Evolutionary conservation across 345 rosid species (phyloP).

Genomic region (Acer negundo): DNA sequence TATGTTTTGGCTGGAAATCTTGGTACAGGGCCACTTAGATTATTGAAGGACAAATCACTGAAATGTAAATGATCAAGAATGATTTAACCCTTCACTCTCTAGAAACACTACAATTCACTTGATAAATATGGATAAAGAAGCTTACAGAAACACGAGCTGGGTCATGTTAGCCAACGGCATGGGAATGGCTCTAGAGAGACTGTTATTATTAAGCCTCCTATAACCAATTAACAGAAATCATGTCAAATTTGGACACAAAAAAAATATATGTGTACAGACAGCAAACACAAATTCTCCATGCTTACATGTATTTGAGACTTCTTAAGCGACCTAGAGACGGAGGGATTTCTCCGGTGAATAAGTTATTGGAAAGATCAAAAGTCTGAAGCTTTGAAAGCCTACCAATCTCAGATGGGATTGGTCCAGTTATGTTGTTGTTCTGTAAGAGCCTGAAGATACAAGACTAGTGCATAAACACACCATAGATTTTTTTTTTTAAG

Average conservation of each 20-base stretch:
- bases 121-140: neutral
- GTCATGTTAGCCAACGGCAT: slow-evolving; percentile 76
- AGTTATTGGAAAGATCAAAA: slow-evolving; percentile 86
- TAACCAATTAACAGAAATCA: slow-evolving; percentile 9
- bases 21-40: slow-evolving; percentile 85
- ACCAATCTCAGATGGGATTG: slow-evolving; percentile 72
- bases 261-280: neutral
- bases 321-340: slow-evolving; percentile 58
- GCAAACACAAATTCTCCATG: slow-evolving; percentile 4
- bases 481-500: neutral
- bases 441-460: slow-evolving; percentile 59
- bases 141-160: slow-evolving; percentile 90
- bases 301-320: slow-evolving; percentile 87
- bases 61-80: slow-evolving; percentile 14
- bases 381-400: slow-evolving; percentile 76
- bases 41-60: slow-evolving; percentile 95
- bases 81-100: slow-evolving; percentile 10
- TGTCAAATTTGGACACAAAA: slow-evolving; percentile 8
- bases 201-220: slow-evolving; percentile 95
- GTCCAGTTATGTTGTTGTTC: slow-evolving; percentile 94
- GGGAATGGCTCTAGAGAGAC: slow-evolving; percentile 74
- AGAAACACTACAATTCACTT: neutral
- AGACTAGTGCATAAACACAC: neutral
- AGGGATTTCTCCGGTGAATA: slow-evolving; percentile 72
- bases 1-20: slow-evolving; percentile 88